These are phyloP conservation scores for Dioscorea zingiberensis DNA, from an alignment of 106 monocot genomes.

Conservation along the genomic window DNA sequence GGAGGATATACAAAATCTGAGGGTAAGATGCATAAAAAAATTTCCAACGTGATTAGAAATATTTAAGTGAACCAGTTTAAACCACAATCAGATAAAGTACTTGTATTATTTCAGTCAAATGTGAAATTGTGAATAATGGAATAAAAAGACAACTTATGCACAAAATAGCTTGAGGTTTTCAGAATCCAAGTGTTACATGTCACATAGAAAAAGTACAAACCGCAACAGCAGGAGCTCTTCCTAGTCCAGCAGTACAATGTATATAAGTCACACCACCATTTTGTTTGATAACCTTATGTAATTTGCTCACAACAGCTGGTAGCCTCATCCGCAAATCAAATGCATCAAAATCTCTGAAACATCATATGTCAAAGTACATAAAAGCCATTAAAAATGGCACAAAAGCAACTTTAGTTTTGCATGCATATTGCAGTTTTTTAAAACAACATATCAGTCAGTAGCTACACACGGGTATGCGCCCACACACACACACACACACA, in stretches of 20 bases:
- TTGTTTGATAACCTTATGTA: constrained; percentile 59
- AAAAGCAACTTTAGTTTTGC: not conserved
- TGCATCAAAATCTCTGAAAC: constrained; percentile 91
- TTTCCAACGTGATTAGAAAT: too few species aligned
- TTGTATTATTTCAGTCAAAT: too few species aligned
- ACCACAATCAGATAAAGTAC: too few species aligned
- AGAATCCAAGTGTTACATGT: too few species aligned
- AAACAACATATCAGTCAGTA: not conserved
- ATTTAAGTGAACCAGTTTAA: too few species aligned
- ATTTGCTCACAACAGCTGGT: constrained; percentile 76
- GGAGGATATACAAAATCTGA: too few species aligned
- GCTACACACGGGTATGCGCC: too few species aligned
- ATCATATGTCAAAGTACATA: constrained; percentile 11
- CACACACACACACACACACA: too few species aligned
- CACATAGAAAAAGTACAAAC: constrained; percentile 21
- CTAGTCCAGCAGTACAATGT: constrained; percentile 99
- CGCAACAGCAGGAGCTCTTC: constrained; percentile 89
- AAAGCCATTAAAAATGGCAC: not conserved
- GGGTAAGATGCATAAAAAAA: too few species aligned
- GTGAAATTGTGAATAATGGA: too few species aligned
- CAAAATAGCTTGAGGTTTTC: too few species aligned
- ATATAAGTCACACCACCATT: constrained; percentile 98
- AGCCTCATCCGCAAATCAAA: constrained; percentile 99
- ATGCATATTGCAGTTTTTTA: not conserved
- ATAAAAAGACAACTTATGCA: too few species aligned